Base-by-base conservation (phyloP, 2,329 filamentous ascomycete genomes). In the Botrytis aclada region DNA sequence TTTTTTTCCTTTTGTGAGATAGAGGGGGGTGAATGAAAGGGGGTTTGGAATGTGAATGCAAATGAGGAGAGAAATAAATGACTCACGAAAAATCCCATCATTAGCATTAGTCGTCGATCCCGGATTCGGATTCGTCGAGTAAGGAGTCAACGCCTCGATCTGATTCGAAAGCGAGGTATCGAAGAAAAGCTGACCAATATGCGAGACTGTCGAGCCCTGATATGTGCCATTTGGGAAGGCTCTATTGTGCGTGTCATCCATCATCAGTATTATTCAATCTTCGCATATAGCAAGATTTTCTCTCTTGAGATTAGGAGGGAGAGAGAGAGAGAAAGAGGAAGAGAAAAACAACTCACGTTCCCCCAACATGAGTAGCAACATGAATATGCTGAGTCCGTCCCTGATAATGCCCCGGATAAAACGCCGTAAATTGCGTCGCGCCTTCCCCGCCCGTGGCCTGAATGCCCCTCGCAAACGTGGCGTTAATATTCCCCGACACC, bases 101-200 rank as follows among this genome's bases (percentile, higher is more conserved):
- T 86, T 80, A 10, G 81, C 80, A 76, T 89, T 89, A 58, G 78
- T 81, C 7, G 85, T 89, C 32, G 86, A 71, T 0, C 75, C 69
- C 1, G 62, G 61, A 74, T 86, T 83, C 0, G 81, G 83, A 80
- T 88, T 88, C 72, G 80, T 79, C 8, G 74, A 80, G 80, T 88
- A 88, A 0, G 86, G 86, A 0, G 78, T 73, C 1, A 81, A 82
- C 16, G 80, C 79, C 74, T 89, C 85, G 71, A 91, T 87, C 56
- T 82, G 75, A 39, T 77, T 77, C 76, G 88, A 85, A 16, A 92
- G 85, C 75, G 84, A 83, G 79, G 90, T 86, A 79, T 91, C 88
- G 79, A 90, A 89, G 84, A 89, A 92, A 69, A 89, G 78, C 79
- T 92, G 89, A 29, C 89, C 89, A 56, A 91, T 84, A 81, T 92